Evolutionary conservation across 2,329 filamentous ascomycete species (phyloP).

Genomic region (Xylaria hypoxylon): DNA sequence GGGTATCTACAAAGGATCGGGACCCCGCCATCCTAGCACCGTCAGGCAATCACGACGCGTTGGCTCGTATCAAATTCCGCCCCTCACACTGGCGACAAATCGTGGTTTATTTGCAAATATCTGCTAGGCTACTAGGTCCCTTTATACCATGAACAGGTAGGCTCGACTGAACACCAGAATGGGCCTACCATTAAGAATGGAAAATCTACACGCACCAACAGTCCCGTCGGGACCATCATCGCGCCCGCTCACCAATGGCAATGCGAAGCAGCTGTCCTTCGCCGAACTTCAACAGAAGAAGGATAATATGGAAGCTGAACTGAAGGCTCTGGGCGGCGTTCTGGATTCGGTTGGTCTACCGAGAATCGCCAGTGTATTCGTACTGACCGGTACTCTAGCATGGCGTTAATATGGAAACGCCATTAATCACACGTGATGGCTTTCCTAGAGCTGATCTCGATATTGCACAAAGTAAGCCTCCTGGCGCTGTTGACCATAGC

Average conservation of each 20-base stretch:
- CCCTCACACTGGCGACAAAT: not conserved
- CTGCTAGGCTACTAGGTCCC: not conserved
- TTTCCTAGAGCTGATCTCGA: constrained; percentile 95
- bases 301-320: constrained; percentile 84
- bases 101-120: not conserved
- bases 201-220: constrained; percentile 69
- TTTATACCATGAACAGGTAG: constrained; percentile 16
- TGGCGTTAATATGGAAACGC: constrained; percentile 91
- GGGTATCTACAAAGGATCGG: no score
- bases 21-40: constrained; percentile 25
- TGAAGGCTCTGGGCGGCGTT: constrained; percentile 84
- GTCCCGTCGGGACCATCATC: constrained; percentile 80
- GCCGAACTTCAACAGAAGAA: constrained; percentile 86
- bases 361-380: constrained; percentile 21
- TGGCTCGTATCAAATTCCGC: not conserved
- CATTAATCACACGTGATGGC: constrained; percentile 87
- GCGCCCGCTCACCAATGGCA: constrained; percentile 69
- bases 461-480: constrained; percentile 83
- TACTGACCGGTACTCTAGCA: constrained; percentile 68
- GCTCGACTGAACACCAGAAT: constrained; percentile 39
- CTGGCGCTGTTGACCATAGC: not conserved
- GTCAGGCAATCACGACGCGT: constrained; percentile 35
- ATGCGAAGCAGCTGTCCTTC: constrained; percentile 74
- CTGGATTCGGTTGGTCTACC: constrained; percentile 79
- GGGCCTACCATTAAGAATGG: constrained; percentile 60